Evolutionary conservation across 2,329 filamentous ascomycete genomes (phyloP).

Genomic region (Drechmeria coniospora): DNA sequence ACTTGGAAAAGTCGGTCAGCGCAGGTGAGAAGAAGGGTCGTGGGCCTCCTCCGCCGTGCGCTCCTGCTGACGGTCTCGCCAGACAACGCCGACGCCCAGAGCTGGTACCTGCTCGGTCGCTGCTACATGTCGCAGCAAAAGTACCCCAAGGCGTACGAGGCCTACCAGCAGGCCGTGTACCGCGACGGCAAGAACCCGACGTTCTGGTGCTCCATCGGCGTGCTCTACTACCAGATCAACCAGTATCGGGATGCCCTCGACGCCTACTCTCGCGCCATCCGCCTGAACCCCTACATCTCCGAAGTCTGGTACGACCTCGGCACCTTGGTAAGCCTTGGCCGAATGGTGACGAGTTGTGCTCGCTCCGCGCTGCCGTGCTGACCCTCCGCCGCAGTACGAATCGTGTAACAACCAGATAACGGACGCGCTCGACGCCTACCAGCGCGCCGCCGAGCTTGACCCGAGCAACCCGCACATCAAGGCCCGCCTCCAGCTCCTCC

Average conservation of each 20-base stretch:
- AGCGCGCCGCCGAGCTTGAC: slow-evolving; percentile 85
- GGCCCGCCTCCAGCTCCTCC: slow-evolving; percentile 75
- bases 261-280: slow-evolving; percentile 91
- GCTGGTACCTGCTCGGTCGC: slow-evolving; percentile 92
- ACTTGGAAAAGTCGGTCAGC: slow-evolving; percentile 87
- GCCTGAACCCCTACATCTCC: slow-evolving; percentile 93
- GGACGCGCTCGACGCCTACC: slow-evolving; percentile 90
- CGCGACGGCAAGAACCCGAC: slow-evolving; percentile 94
- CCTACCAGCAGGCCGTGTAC: slow-evolving; percentile 97
- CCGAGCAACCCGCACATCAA: slow-evolving; percentile 92
- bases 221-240: slow-evolving; percentile 98
- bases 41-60: no score
- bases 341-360: no score
- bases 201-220: slow-evolving; percentile 98
- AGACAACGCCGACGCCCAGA: slow-evolving; percentile 93
- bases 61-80: slow-evolving; percentile 13
- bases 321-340: slow-evolving; percentile 58
- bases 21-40: slow-evolving; percentile 65
- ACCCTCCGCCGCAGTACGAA: slow-evolving; percentile 60
- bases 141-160: slow-evolving; percentile 95
- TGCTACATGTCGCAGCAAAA: slow-evolving; percentile 99
- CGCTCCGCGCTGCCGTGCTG: no score
- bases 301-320: slow-evolving; percentile 99
- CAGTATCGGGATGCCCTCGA: slow-evolving; percentile 96
- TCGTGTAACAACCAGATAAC: slow-evolving; percentile 98